Evolutionary conservation across 305 asterid genomes (phyloP).

Genomic region (Fraxinus sp.): DNA sequence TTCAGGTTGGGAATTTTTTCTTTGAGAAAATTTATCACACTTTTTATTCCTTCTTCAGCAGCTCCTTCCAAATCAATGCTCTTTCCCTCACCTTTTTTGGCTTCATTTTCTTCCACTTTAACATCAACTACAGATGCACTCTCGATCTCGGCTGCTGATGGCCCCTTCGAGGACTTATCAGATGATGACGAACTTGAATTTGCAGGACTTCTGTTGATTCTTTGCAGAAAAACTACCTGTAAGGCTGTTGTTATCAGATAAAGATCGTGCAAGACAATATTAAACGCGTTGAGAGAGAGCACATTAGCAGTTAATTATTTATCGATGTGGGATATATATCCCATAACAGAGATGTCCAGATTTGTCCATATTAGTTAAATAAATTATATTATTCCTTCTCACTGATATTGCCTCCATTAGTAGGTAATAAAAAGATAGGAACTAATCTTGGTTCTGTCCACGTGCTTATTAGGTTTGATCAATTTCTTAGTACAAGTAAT

Average conservation of each 20-base stretch:
- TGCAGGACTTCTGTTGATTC: conserved; percentile 44
- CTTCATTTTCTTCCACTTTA: conserved; percentile 59
- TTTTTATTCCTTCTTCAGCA: conserved; percentile 85
- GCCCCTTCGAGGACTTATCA: conserved; percentile 52
- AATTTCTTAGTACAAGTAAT: not conserved
- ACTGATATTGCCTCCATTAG: not conserved
- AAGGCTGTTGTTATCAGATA: conserved; percentile 25
- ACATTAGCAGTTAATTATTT: not conserved
- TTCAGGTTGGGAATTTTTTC: conserved; percentile 89
- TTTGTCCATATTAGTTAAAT: not conserved
- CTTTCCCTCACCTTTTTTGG: conserved; percentile 61
- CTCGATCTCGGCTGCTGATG: conserved; percentile 53
- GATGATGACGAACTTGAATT: conserved; percentile 46
- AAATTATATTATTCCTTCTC: too few species aligned
- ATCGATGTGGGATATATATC: too few species aligned
- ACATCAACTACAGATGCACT: conserved; percentile 63
- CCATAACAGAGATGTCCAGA: not conserved
- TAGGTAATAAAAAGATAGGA: not conserved
- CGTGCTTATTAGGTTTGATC: not conserved
- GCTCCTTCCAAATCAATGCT: conserved; percentile 74
- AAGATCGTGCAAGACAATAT: not conserved
- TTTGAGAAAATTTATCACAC: conserved; percentile 79
- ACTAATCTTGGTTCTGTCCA: not conserved
- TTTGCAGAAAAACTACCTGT: conserved; percentile 82
- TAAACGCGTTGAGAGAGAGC: not conserved